A percentile compares a stretch with the other conserved stretches of the same genome.
Evolutionary conservation across 2,329 filamentous ascomycete species (phyloP).

Genomic region (Pestalotiopsis sp.): DNA sequence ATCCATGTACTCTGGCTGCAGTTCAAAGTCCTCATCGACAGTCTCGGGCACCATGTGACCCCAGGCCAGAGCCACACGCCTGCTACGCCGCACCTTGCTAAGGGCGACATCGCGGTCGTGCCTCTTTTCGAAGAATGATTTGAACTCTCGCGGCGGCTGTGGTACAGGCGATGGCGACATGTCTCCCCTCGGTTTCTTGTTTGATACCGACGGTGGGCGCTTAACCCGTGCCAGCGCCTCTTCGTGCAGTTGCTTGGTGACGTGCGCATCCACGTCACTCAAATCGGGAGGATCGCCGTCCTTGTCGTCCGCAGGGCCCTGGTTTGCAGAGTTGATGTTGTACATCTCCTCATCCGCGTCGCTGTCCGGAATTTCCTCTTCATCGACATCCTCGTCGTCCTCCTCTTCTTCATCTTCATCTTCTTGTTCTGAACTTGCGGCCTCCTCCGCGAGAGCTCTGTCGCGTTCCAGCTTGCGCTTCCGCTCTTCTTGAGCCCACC

Average conservation of each 20-base stretch:
- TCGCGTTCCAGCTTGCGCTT: constrained; percentile 77
- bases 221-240: constrained; percentile 54
- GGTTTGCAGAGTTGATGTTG: constrained; percentile 26
- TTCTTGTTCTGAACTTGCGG: constrained; percentile 33
- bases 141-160: constrained; percentile 64
- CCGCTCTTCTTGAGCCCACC: constrained; percentile 90
- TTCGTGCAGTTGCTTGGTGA: constrained; percentile 74
- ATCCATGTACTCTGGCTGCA: constrained; percentile 68
- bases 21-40: constrained; percentile 69
- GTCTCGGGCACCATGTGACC: constrained; percentile 79
- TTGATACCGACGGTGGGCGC: constrained; percentile 23
- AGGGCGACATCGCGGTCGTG: constrained; percentile 80
- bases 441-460: constrained; percentile 54
- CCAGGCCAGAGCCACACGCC: constrained; percentile 76
- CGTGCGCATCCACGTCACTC: constrained; percentile 70
- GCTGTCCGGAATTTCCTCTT: constrained; percentile 22
- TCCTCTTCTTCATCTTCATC: constrained; percentile 42
- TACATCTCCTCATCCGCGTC: constrained; percentile 37
- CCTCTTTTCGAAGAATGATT: constrained; percentile 83
- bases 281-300: constrained; percentile 62
- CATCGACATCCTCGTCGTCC: constrained; percentile 21
- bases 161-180: constrained; percentile 34
- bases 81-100: constrained; percentile 69
- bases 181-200: constrained; percentile 25
- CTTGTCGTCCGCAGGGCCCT: constrained; percentile 34